phyloP scores from a whole-genome alignment of 768 basidiomycete genomes.

The Mycena albidolilacea region DNA sequence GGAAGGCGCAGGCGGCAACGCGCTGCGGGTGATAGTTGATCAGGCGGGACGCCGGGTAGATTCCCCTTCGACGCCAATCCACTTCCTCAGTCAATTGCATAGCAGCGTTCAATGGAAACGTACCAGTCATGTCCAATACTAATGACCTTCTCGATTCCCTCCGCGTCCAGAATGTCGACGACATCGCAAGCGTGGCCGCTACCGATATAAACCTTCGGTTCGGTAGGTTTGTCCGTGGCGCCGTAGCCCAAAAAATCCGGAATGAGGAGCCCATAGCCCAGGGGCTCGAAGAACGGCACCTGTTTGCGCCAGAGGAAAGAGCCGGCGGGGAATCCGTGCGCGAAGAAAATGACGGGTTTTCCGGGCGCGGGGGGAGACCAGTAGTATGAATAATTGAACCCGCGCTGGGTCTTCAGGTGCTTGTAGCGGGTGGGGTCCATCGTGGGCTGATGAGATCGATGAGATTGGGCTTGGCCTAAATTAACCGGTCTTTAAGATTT shows the following conservation, averaged over 20 bases:
- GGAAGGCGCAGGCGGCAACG: slow-evolving; percentile 58
- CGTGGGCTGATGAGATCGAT: background rate
- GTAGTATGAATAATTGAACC: slow-evolving; percentile 50
- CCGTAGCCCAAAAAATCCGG: slow-evolving; percentile 71
- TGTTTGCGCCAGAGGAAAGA: slow-evolving; percentile 59
- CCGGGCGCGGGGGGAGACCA: slow-evolving; percentile 37
- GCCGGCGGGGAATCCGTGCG: slow-evolving; percentile 64
- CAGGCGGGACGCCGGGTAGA: slow-evolving; percentile 48
- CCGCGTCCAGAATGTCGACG: slow-evolving; percentile 57
- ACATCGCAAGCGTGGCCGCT: slow-evolving; percentile 56
- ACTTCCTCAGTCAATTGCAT: background rate
- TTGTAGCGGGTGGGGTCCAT: slow-evolving; percentile 29
- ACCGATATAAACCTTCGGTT: slow-evolving; percentile 51
- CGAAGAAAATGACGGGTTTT: slow-evolving; percentile 56
- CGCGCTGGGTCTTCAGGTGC: slow-evolving; percentile 46
- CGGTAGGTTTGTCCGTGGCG: slow-evolving; percentile 61
- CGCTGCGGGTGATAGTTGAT: slow-evolving; percentile 56
- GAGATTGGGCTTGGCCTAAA: background rate
- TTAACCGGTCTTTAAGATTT: no score
- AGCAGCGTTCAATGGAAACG: background rate
- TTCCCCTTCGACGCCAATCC: slow-evolving; percentile 51
- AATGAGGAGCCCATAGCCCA: slow-evolving; percentile 62
- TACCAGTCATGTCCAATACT: slow-evolving; percentile 59
- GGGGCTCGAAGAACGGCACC: slow-evolving; percentile 52
- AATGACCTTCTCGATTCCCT: slow-evolving; percentile 51